Evolutionary conservation across 1,284 basidiomycete genomes (phyloP).

Genomic region (Peniophora sp.): DNA sequence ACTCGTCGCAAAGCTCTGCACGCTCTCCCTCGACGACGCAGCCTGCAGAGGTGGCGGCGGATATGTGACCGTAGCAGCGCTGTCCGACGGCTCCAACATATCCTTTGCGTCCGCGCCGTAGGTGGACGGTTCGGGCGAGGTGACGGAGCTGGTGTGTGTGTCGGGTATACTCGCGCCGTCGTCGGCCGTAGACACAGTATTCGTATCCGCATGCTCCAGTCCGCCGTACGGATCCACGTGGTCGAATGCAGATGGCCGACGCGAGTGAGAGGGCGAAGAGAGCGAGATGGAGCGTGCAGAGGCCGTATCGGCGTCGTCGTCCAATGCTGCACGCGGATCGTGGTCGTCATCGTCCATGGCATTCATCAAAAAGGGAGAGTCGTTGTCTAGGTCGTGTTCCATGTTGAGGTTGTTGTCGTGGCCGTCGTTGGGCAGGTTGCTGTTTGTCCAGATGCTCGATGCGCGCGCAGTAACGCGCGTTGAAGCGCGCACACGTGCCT

Average conservation of each 20-base stretch:
- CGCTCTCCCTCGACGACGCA: constrained; percentile 43
- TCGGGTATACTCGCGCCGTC: constrained; percentile 7
- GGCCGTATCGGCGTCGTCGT: constrained; percentile 62
- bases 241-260: constrained; percentile 25
- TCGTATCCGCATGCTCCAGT: constrained; percentile 28
- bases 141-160: constrained; percentile 9
- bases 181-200: constrained; percentile 19
- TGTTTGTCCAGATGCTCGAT: neutral
- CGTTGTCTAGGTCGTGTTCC: neutral
- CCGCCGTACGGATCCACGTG: constrained; percentile 10
- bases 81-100: neutral
- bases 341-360: constrained; percentile 1
- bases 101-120: constrained; percentile 7
- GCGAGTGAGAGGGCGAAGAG: constrained; percentile 49
- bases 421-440: neutral
- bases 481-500: too few species aligned
- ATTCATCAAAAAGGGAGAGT: constrained; percentile 4
- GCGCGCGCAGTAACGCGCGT: too few species aligned
- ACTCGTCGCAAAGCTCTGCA: constrained; percentile 45
- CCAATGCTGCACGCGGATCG: constrained; percentile 4
- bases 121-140: constrained; percentile 5
- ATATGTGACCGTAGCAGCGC: constrained; percentile 35
- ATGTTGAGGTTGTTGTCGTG: neutral
- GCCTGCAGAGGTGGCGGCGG: constrained; percentile 44
- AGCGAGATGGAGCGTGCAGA: constrained; percentile 71